These are phyloP conservation scores for Andrographis paniculata DNA, from an alignment of 305 asterid species.

Conservation along the genomic window DNA sequence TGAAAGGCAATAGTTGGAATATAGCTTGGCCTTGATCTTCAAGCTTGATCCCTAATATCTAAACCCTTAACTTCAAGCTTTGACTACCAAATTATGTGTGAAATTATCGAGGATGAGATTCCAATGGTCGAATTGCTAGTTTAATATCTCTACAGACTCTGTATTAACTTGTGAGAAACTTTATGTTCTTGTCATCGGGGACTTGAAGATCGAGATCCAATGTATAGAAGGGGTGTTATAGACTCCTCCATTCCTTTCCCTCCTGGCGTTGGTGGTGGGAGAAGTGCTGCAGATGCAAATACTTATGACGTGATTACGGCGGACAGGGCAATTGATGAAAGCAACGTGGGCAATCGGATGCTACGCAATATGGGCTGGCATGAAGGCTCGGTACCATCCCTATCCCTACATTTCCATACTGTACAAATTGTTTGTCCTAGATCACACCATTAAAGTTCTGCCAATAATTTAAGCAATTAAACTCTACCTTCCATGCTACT, in stretches of 20 bases:
- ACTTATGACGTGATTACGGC: conserved; percentile 81
- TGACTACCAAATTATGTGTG: conserved; percentile 28
- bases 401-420: conserved; percentile 35
- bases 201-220: conserved; percentile 74
- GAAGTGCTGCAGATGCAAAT: conserved; percentile 56
- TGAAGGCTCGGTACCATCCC: conserved; percentile 97
- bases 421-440: not conserved
- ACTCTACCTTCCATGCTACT: too few relatives aligned
- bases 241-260: conserved; percentile 98
- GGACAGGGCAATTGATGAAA: conserved; percentile 88
- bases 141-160: conserved; percentile 30
- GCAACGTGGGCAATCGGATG: conserved; percentile 94
- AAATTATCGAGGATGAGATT: conserved; percentile 38
- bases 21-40: conserved; percentile 33
- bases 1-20: conserved; percentile 22
- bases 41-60: too few relatives aligned
- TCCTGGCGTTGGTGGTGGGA: conserved; percentile 98
- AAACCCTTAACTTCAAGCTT: conserved; percentile 32
- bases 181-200: conserved; percentile 54
- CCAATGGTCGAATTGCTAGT: conserved; percentile 59
- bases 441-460: not conserved
- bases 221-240: conserved; percentile 59
- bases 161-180: conserved; percentile 70
- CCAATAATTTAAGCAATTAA: too few relatives aligned
- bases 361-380: conserved; percentile 99